Evolutionary conservation across 2,329 filamentous ascomycete genomes (phyloP).

Genomic region (Colletotrichum navitas): DNA sequence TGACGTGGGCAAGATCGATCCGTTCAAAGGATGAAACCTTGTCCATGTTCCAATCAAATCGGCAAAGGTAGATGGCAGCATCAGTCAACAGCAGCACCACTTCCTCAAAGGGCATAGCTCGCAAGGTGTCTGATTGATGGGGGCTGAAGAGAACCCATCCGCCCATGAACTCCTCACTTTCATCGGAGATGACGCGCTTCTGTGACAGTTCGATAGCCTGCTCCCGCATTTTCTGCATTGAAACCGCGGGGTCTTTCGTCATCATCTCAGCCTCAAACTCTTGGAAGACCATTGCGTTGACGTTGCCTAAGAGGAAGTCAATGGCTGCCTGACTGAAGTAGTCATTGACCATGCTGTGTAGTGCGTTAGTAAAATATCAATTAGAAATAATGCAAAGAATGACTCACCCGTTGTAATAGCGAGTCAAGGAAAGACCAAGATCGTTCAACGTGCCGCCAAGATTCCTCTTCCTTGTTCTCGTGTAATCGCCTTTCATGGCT

Average conservation of each 20-base stretch:
- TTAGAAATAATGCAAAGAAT: neutral
- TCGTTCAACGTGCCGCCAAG: slow-evolving; percentile 93
- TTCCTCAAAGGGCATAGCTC: slow-evolving; percentile 82
- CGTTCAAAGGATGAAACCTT: slow-evolving; percentile 94
- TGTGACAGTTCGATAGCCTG: slow-evolving; percentile 91
- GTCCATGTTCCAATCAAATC: slow-evolving; percentile 94
- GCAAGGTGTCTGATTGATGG: slow-evolving; percentile 75
- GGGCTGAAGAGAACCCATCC: slow-evolving; percentile 93
- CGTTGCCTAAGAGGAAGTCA: slow-evolving; percentile 92
- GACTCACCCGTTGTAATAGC: slow-evolving; percentile 75
- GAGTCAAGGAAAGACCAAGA: slow-evolving; percentile 86
- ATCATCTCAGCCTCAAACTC: slow-evolving; percentile 97
- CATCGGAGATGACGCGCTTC: slow-evolving; percentile 86
- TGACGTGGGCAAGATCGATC: slow-evolving; percentile 80
- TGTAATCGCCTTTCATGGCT: slow-evolving; percentile 97
- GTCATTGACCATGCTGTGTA: slow-evolving; percentile 90
- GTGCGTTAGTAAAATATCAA: slow-evolving; percentile 12
- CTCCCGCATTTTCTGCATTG: slow-evolving; percentile 85
- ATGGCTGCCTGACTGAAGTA: slow-evolving; percentile 97
- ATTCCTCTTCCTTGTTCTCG: slow-evolving; percentile 88
- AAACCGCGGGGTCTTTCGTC: slow-evolving; percentile 90
- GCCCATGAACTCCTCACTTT: slow-evolving; percentile 85
- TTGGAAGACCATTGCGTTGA: slow-evolving; percentile 86
- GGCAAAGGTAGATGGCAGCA: slow-evolving; percentile 86
- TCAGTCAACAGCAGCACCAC: slow-evolving; percentile 90